Evolutionary conservation across 1,139 yeast genomes (phyloP).

Genomic region (Suhomyces choctaworum): DNA sequence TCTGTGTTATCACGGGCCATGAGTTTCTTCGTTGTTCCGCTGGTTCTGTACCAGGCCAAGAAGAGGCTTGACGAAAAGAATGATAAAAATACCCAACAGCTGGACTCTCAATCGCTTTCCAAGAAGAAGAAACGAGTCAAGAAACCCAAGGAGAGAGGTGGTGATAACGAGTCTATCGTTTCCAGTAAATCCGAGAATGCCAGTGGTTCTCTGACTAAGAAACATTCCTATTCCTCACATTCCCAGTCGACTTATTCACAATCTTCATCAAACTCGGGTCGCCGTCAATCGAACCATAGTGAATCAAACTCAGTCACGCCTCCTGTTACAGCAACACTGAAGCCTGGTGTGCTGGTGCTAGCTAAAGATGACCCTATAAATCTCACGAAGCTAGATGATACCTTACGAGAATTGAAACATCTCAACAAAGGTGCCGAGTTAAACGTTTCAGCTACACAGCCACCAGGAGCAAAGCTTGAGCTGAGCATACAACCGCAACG

Average conservation of each 20-base stretch:
- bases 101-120: constrained; percentile 4
- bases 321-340: background rate
- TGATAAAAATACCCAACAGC: constrained; percentile 4
- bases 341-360: background rate
- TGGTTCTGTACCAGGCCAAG: constrained; percentile 21
- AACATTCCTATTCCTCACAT: constrained; percentile 8
- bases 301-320: constrained; percentile 3
- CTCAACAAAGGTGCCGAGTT: background rate
- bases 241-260: constrained; percentile 7
- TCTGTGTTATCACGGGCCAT: constrained; percentile 7
- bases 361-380: constrained; percentile 4
- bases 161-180: constrained; percentile 6
- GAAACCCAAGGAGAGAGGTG: constrained; percentile 3
- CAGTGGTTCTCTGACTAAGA: constrained; percentile 6
- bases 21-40: constrained; percentile 21
- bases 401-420: constrained; percentile 1
- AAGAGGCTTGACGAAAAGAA: constrained; percentile 18
- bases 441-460: background rate
- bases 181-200: constrained; percentile 5
- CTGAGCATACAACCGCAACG: no score
- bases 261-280: constrained; percentile 1
- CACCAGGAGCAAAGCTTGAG: no score
- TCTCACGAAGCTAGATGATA: constrained; percentile 1
- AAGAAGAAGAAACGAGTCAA: constrained; percentile 17
- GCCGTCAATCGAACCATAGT: constrained; percentile 2